Conservation (phyloP, 2,329 filamentous ascomycete genomes). For the Helminthosporium solani region DNA sequence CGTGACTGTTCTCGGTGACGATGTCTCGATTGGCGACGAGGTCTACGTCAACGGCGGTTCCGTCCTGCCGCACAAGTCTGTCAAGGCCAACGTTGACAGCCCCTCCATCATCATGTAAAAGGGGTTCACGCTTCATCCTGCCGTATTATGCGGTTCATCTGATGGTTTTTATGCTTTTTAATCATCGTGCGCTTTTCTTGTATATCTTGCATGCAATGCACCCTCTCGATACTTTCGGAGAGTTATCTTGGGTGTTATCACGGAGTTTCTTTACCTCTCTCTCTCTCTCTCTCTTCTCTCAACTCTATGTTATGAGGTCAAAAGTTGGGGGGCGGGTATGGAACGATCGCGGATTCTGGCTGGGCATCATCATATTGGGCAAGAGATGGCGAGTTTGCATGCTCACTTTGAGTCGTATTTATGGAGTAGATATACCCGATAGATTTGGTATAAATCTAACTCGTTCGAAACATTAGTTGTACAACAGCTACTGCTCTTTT, state of each 20-base stretch:
- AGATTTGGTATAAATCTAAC: neutral
- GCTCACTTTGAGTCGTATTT: neutral
- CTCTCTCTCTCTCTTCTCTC: neutral
- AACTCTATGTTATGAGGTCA: neutral
- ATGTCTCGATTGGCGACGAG: conserved; percentile 96
- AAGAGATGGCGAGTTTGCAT: no score
- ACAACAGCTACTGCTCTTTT: no score
- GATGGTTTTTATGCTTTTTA: conserved; percentile 29
- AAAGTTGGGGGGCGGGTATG: neutral
- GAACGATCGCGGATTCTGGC: neutral
- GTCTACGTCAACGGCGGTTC: conserved; percentile 98
- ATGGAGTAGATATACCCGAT: neutral
- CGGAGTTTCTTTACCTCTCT: neutral
- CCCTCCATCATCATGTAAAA: conserved; percentile 52
- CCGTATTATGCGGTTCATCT: conserved; percentile 9
- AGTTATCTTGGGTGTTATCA: neutral
- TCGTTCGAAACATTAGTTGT: neutral
- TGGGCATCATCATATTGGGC: no score
- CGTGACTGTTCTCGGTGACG: conserved; percentile 94
- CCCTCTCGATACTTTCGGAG: neutral
- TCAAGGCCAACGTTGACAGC: conserved; percentile 91
- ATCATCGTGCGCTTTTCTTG: conserved; percentile 35
- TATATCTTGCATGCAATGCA: conserved; percentile 31
- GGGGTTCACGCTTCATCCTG: conserved; percentile 6
- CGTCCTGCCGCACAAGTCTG: conserved; percentile 95